Evolutionary conservation across 1,284 basidiomycete species (phyloP), one percentile per base, ranked within the genome.

Genomic region (Stygiomarasmius scandens): DNA sequence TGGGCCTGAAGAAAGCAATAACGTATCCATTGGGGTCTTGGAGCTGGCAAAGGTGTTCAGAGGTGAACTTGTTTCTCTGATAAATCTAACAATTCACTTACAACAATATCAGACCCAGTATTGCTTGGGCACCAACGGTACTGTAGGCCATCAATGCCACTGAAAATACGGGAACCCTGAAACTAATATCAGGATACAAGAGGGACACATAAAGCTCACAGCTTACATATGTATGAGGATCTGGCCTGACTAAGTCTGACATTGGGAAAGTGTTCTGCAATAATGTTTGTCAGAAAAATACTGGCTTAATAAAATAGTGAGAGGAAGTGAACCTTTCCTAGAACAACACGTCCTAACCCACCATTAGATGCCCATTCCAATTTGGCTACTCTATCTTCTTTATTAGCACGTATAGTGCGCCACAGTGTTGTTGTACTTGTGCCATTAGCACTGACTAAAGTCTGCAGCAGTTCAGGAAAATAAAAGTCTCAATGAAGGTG

Each of bases 281-380:
- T 48, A 60, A 62, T 46, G 51, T 57, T 48, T 53, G 64, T 43
- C 67, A 61, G 55, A 54, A 57, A 36, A 58, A 48, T n/a, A n/a
- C n/a, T n/a, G 27, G 47, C 32, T 48, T 44, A 47, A 36, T 22
- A 47, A 52, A 34, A 54, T 36, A 45, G 48, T 49, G 22, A 49
- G 45, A 57, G 58, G 47, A 23, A 54, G 65, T 67, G n/a, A 63
- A 90, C 90, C 81, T 91, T 92, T 67, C 90, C 90, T 67, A 93
- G 90, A 63, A 89, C 79, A 63, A 89, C 85, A 65, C 91, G 89
- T 62, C 91, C 90, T 56, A 92, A 85, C 55, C 87, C 85, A 59
- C 90, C 90, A 64, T 83, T 89, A 54, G 83, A 75, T 55, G 87
- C 82, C 91, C 90, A 93, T 72, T 93, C 91, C 59, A 93, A 82